Base-by-base conservation (phyloP, 2,329 filamentous ascomycete species). In the Cryoendolithus antarcticus region DNA sequence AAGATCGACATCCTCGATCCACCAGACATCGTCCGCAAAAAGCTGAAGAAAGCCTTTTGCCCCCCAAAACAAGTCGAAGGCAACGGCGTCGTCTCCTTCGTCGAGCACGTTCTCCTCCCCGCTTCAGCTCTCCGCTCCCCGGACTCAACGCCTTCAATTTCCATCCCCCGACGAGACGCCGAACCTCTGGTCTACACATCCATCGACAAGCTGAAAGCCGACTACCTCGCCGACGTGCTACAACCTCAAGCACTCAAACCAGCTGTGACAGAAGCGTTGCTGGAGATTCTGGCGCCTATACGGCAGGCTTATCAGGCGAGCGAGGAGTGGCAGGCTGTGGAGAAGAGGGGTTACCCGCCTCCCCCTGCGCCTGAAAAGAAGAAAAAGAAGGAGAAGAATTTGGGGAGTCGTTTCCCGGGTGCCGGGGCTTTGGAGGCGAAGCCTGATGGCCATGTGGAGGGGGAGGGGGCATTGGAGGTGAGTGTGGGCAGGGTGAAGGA, bases 1-100 rank as follows among this genome's bases (percentile, higher is more conserved):
- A 95, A 95, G 65, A 93, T 96, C 48, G 91, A 96, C 57, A 71
- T 96, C n/a, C 74, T 96, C 11, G 91, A 96, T 55, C 49, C 73
- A 0, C 67, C 82, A 0, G 85, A 93, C 0, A 63, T 66, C 2
- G 81, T 96, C 10, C 67, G 72, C 50, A 86, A 82, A 69, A 94
- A 94, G 70, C 69, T 93, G 38, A 79, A 79, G 56, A 95, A 95
- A 62, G 86, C 89, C 0, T 75, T 81, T 46, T 83, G 82, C 13
- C 74, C 76, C 10, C 86, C 86, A 27, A 77, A 77, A 54, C 70
- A 81, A 19, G 71, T 84, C 4, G 85, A 93, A 52, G 82, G 80
- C 24, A 96, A 96, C 57, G 91, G 89, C 12, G 69, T 96, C 9
- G 66, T 96, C 37, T 77, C 82, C 2, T 88, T 96, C 45, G 79